A percentile compares a stretch with the other conserved stretches of the same genome.
These are phyloP conservation scores for Rhizopogon vinicolor DNA, from an alignment of 768 basidiomycete genomes.

Conservation along the genomic window DNA sequence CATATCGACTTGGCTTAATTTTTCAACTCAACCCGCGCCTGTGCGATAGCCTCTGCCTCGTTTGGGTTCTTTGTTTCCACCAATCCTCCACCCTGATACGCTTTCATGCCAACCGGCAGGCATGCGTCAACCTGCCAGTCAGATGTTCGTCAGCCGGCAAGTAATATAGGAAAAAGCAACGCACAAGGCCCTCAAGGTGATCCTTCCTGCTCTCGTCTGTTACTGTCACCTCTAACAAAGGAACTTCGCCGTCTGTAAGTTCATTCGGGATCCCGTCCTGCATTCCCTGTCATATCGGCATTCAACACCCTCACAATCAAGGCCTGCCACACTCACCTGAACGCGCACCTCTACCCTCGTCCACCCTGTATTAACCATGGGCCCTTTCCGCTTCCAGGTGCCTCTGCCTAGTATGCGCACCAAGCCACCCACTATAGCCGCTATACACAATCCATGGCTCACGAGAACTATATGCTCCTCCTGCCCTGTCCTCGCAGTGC, in stretches of 20 bases:
- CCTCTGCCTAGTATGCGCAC: slow-evolving; percentile 36
- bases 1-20: not conserved
- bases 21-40: not conserved
- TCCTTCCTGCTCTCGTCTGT: slow-evolving; percentile 50
- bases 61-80: not conserved
- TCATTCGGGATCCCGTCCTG: slow-evolving; percentile 26
- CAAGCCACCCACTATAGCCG: slow-evolving; percentile 51
- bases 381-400: slow-evolving; percentile 6
- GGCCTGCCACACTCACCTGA: slow-evolving; percentile 29
- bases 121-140: not conserved
- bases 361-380: slow-evolving; percentile 67
- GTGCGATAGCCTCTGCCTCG: not conserved
- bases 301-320: not conserved
- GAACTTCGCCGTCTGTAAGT: slow-evolving; percentile 19
- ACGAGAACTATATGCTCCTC: slow-evolving; percentile 58
- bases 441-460: slow-evolving; percentile 73
- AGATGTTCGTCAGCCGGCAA: not conserved
- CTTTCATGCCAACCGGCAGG: not conserved
- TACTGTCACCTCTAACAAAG: slow-evolving; percentile 38
- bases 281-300: not conserved
- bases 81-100: not conserved
- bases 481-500: slow-evolving; percentile 33
- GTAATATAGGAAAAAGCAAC: slow-evolving; percentile 17
- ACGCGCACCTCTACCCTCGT: slow-evolving; percentile 47
- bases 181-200: slow-evolving; percentile 54